Evolutionary conservation across 2,329 filamentous ascomycete genomes (phyloP), one percentile per base, ranked within the genome.

Genomic region (Monascus ruber): DNA sequence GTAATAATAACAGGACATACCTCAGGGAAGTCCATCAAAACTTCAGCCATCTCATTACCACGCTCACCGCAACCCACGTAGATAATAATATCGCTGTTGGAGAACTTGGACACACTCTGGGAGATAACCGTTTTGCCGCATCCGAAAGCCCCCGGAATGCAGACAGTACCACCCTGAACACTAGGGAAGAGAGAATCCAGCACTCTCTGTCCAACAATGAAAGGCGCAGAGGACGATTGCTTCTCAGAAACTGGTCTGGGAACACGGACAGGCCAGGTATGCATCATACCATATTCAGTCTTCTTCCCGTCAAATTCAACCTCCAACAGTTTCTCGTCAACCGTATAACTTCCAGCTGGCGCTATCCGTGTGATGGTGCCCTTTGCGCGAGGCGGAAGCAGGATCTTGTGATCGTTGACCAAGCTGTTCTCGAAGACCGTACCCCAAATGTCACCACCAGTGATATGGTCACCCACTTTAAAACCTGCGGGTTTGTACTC

Each of bases 101-200:
- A 98, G 73, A 98, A 98, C 70, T 98, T 98, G 66, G 91, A 98
- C 47, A 98, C 83, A 44, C 86, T 94, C 70, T 98, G 91, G 58
- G 82, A 88, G 68, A 98, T 98, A 71, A 98, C 91, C 56, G 91
- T 98, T 80, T 98, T 98, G 60, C 91, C 91, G 59, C 91, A 98
- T 49, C 91, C 91, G 63, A 98, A 98, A 67, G 91, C 91, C 62
- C 91, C 91, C 25, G 91, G 91, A 59, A 98, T 98, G 60, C 89
- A 94, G 50, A 96, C 87, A 34, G 91, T 98, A 62, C 91, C 91
- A 64, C 91, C 91, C 70, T 94, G 87, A 6, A 98, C 91, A 71
- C 83, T 83, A 39, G 91, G 91, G 73, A 95, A 98, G 35, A 98
- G 78, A 47, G 91, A 85, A 63, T 98, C 91, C 51, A 98, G 74